phyloP scores from a whole-genome alignment of 495 filamentous ascomycete species.

The Daldinia vernicosa region DNA sequence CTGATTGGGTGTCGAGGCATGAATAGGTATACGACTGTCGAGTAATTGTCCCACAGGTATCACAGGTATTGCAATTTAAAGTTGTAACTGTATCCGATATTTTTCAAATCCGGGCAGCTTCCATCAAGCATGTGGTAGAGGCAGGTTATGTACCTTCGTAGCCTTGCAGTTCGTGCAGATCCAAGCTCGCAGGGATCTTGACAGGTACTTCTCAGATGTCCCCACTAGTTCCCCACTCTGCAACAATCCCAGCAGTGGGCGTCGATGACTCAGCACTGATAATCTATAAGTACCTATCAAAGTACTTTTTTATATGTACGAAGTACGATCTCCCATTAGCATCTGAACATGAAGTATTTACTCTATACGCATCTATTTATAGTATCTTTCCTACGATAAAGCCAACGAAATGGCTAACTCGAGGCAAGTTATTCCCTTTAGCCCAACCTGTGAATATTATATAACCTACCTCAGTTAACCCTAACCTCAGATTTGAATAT shows the following conservation, averaged over 20 bases:
- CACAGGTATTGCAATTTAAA: background rate
- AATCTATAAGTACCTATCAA: background rate
- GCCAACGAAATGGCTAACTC: conserved; percentile 57
- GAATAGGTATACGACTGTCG: background rate
- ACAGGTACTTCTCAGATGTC: conserved; percentile 19
- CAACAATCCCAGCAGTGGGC: background rate
- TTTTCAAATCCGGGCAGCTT: conserved; percentile 2
- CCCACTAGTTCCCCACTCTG: conserved; percentile 6
- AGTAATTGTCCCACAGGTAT: background rate
- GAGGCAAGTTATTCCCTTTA: conserved; percentile 46
- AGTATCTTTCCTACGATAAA: too few species aligned
- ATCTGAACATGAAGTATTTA: background rate
- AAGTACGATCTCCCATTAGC: background rate
- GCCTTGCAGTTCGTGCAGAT: conserved; percentile 23
- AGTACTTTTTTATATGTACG: background rate
- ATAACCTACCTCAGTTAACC: background rate
- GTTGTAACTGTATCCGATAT: background rate
- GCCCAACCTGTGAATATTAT: background rate
- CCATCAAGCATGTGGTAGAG: conserved; percentile 4
- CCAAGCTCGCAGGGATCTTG: conserved; percentile 11
- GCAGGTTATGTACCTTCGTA: conserved; percentile 7
- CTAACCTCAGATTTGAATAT: conserved; percentile 78
- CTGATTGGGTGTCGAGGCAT: background rate
- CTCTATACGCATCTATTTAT: background rate
- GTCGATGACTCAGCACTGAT: background rate